Evolutionary conservation across 257 asterid species (phyloP), one percentile per base, ranked within the genome.

Genomic region (Solanum rostratum): DNA sequence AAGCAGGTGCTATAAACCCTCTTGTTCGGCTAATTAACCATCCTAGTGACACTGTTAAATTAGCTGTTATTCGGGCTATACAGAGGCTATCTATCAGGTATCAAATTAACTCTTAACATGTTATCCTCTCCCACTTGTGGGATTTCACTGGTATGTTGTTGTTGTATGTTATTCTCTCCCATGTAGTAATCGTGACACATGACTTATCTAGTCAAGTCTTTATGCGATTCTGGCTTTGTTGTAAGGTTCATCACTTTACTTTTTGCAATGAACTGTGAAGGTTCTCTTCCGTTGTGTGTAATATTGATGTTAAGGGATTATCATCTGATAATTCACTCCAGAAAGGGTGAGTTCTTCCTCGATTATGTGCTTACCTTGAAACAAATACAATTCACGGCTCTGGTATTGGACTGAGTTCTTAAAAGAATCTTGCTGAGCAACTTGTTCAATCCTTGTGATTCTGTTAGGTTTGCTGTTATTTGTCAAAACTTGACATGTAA

Each of bases 1-100:
- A 89, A 91, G 95, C 97, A 24, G 98, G 99, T 71, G 98, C 95
- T 27, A 63, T 94, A 63, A 92, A 88, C 81, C 89, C 49, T 88
- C 97, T 95, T 52, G 91, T 90, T 85, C 92, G 86, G 93, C 88
- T 94, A 76, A 85, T 91, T 85, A 85, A 87, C 88, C 95, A 95
- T 89, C 92, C 90, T 27, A 89, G 88, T 82, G 91, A 86, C n/a
- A n/a, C 87, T 62, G 91, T 95, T 84, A 88, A 88, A 84, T 87
- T 86, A 79, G 93, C 93, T 50, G 97, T 79, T 66, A 80, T 94
- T 79, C 90, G 88, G 60, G 98, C 99, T 66, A 71, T 95, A 87
- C 95, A 94, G 87, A 90, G 89, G 91, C 89, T 94, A 46, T 94
- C 99, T 59, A 85, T 93, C 95, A 95, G 99, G 99, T 95, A 76